Evolutionary conservation across 306 rosid species (phyloP).

Genomic region (apple (Malus domestica)): DNA sequence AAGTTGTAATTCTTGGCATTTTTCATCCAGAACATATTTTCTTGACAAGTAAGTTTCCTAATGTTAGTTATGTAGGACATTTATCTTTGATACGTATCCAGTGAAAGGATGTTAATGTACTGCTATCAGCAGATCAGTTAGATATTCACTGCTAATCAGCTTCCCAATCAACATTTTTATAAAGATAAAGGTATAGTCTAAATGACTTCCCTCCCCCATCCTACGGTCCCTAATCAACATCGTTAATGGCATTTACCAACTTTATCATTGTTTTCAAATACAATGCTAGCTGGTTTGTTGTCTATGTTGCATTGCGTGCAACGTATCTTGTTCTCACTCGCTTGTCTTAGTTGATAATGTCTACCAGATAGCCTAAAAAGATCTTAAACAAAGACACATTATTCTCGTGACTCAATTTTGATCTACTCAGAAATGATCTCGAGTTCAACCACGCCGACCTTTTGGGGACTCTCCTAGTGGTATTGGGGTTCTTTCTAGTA

Average conservation of each 20-base stretch:
- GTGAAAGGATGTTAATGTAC: neutral
- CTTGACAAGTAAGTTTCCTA: neutral
- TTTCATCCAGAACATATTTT: slow-evolving; percentile 15
- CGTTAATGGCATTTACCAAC: neutral
- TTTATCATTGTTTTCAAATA: neutral
- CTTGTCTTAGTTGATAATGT: neutral
- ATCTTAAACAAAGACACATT: neutral
- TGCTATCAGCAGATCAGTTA: neutral
- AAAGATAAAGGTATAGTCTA: neutral
- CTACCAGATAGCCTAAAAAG: neutral
- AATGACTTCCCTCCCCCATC: neutral
- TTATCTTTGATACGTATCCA: neutral
- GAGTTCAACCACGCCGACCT: neutral
- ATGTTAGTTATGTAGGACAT: neutral
- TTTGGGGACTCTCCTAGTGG: neutral
- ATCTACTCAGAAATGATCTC: neutral
- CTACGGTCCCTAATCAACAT: neutral
- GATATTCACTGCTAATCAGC: neutral
- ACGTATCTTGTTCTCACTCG: neutral
- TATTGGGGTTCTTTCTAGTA: neutral
- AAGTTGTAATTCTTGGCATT: slow-evolving; percentile 31
- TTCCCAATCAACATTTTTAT: neutral
- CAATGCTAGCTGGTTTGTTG: neutral
- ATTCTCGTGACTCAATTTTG: neutral
- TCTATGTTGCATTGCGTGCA: neutral